A percentile compares a stretch with the other conserved stretches of the same genome.
phyloP scores from a whole-genome alignment of 768 basidiomycete species.

The Russula sp. region DNA sequence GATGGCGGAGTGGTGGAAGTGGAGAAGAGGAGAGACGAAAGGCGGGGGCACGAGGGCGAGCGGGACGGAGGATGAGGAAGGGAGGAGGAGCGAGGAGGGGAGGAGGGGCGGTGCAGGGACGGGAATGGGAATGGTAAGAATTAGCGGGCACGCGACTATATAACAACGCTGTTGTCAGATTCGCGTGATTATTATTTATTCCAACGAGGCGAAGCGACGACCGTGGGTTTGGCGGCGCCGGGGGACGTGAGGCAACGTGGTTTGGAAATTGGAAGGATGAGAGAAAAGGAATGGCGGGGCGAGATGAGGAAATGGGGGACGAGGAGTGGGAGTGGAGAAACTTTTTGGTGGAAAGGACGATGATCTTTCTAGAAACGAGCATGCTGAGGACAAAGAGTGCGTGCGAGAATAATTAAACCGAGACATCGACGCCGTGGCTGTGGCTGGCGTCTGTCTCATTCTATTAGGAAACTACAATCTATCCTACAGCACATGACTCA shows the following conservation, averaged over 20 bases:
- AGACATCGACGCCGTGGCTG: too few species aligned
- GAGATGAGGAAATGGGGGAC: background rate
- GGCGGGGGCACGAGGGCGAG: background rate
- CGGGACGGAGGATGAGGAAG: background rate
- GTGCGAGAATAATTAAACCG: too few species aligned
- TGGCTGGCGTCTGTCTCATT: too few species aligned
- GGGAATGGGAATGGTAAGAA: background rate
- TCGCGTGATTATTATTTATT: conserved; percentile 5
- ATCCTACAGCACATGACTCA: conserved; percentile 17
- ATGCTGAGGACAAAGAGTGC: background rate
- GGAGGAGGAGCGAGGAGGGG: background rate
- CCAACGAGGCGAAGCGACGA: background rate
- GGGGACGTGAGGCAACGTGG: background rate
- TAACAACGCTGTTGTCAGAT: background rate
- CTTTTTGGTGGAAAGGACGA: background rate
- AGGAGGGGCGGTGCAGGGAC: background rate
- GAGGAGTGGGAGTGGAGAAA: background rate
- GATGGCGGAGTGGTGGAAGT: background rate
- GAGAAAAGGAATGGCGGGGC: background rate
- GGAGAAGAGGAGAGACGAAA: background rate
- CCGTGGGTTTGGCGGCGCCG: background rate
- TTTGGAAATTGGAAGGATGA: background rate
- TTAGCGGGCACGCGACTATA: conserved; percentile 7
- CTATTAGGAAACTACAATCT: background rate
- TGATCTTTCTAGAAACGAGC: background rate